A percentile compares a stretch with the other conserved stretches of the same genome.
Evolutionary conservation across 345 rosid species (phyloP).

Genomic region (Syzygium grande): DNA sequence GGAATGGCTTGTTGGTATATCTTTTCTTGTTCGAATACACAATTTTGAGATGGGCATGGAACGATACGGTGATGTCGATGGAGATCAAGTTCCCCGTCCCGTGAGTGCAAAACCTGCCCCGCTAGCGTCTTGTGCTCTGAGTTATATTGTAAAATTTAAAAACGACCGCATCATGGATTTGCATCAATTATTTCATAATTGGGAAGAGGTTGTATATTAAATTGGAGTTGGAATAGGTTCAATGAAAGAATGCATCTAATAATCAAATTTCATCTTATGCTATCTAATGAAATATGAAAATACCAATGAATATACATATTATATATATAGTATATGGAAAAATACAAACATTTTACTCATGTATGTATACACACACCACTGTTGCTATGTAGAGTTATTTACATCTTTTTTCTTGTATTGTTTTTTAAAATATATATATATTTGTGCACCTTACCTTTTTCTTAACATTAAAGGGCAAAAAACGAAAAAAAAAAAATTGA

Average conservation of each 20-base stretch:
- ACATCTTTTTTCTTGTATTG: no score
- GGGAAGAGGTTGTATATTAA: neutral
- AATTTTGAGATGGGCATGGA: neutral
- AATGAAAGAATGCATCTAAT: neutral
- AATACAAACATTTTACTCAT: rapidly evolving
- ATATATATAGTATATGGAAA: neutral
- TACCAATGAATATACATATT: neutral
- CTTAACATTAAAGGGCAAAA: no score
- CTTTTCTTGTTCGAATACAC: neutral
- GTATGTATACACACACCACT: no score
- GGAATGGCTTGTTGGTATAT: neutral
- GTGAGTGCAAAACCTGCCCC: rapidly evolving
- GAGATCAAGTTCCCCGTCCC: neutral
- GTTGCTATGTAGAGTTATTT: no score
- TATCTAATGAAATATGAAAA: neutral
- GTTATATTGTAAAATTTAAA: neutral
- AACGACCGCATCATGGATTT: neutral
- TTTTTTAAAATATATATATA: no score
- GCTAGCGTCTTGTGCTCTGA: neutral
- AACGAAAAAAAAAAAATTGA: neutral
- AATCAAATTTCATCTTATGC: neutral
- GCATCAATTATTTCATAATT: neutral
- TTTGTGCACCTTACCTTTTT: no score
- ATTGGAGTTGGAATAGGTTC: neutral
- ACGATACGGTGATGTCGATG: neutral